Evolutionary conservation across 495 filamentous ascomycete genomes (phyloP), one percentile per base, ranked within the genome.

Genomic region (Tuber magnatum): DNA sequence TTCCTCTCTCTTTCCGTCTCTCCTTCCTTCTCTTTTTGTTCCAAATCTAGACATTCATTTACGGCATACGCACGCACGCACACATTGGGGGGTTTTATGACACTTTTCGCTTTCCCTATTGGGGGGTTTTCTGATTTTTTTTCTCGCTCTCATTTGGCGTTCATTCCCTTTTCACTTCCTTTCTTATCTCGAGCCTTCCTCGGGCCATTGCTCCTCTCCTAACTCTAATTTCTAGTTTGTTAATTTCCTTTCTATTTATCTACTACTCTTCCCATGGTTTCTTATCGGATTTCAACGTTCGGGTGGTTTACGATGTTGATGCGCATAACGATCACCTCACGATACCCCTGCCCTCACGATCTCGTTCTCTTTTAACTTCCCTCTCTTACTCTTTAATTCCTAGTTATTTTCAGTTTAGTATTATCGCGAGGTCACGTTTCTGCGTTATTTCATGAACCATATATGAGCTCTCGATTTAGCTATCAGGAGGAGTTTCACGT

Each of bases 11-110:
- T 35, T 8, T 65, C 32, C 35, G 28, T 65, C 56, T 35, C 56
- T 65, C 56, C 28, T 65, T 65, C 14, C 56, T 3, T 65, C 56
- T 65, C 28, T 35, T 65, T 65, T 65, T 6, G 28, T 35, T 35
- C 56, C 56, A 65, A 65, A 65, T 35, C 56, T 65, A 65, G 56
- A 65, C 56, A 1, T 65, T 65, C 56, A 65, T 65, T 65, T 65
- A 65, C 32, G 56, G 3, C 5, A 65, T 65, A 65, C 56, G 32
- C 56, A 65, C 56, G 32, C 56, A 65, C 3, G 56, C 56, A 65
- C 56, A 65, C 56, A 32, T 65, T 65, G 56, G 28, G 51, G 56
- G 56, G 56, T 20, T 20, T 65, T 32, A 35, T 65, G 5, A 35
- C 56, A 35, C 32, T 65, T 65, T 65, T 65, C 28, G 16, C 56